Base-by-base conservation (phyloP, 108 stramenopile species). In the Cyclotella choctawhatcheeana region DNA sequence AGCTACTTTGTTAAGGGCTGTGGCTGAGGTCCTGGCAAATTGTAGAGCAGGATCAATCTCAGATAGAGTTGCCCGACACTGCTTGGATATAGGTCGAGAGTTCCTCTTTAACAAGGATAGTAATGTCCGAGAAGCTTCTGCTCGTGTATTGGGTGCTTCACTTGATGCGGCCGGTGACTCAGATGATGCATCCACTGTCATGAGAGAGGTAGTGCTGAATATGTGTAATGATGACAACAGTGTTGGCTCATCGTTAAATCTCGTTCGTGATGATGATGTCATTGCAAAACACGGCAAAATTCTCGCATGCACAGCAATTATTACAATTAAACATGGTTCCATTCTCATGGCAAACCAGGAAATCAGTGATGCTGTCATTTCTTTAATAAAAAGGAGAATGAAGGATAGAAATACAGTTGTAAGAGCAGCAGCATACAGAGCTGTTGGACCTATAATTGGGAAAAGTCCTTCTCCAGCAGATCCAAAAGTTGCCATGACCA, bases 321-420 rank as follows among this genome's bases (percentile, higher is more conserved):
- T 79, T 12, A 66, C 71, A 1, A 72, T 60, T 24, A 66, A 73
- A 50, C 71, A 71, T 71, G 78, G 78, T 22, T 67, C 64, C 10
- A 55, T 71, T 16, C 64, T 79, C 29, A 59, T 79, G 78, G 37
- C 59, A 8, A 62, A 52, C 27, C 44, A 66, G 44, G 78, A 79
- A 1, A 79, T 79, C 18, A 26, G 74, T 48, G 69, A 76, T 51
- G 74, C 71, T n/a, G 65, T 61, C 21, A 33, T 79, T 50, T 30
- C 65, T 20, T 58, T 79, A 27, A 52, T 79, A 32, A 70, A 58
- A 25, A 29, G 64, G 47, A 65, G 78, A 31, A 31, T 55, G 31
- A 72, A 66, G 40, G 78, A 84, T 48, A 76, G 69, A 33, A 78
- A 76, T 22, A 44, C 48, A n/a, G 61, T 77, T 24, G 74, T 85